phyloP scores from a whole-genome alignment of 805 yeast genomes.

The Metschnikowia kofuensis region DNA sequence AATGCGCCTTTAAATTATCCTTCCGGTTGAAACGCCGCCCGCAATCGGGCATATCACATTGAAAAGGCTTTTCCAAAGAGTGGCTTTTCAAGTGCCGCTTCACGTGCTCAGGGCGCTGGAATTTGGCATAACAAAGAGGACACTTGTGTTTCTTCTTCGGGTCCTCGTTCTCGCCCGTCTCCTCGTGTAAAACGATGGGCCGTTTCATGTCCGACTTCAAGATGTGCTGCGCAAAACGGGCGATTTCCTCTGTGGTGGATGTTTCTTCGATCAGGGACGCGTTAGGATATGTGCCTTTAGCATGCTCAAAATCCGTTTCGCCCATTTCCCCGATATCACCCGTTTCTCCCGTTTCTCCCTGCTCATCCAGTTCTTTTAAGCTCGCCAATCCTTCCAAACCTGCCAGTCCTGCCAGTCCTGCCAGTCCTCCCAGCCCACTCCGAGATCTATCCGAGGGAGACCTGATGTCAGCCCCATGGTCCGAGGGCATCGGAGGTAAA shows the following conservation, averaged over 20 bases:
- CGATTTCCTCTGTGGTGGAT: slow-evolving; percentile 20
- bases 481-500: slow-evolving; percentile 7
- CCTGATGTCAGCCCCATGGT: too few relatives aligned
- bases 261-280: slow-evolving; percentile 18
- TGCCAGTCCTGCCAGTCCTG: too few relatives aligned
- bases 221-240: slow-evolving; percentile 20
- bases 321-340: too few relatives aligned
- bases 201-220: slow-evolving; percentile 20
- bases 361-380: too few relatives aligned
- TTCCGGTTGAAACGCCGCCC: slow-evolving; percentile 57
- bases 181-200: slow-evolving; percentile 22
- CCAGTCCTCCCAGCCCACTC: too few relatives aligned
- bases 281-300: slow-evolving; percentile 9
- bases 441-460: too few relatives aligned
- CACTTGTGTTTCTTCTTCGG: slow-evolving; percentile 61
- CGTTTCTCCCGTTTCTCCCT: too few relatives aligned
- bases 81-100: slow-evolving; percentile 61
- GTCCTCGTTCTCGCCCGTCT: slow-evolving; percentile 35
- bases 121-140: slow-evolving; percentile 58
- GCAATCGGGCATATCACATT: slow-evolving; percentile 50
- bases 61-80: slow-evolving; percentile 55
- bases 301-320: too few relatives aligned
- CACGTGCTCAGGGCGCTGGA: slow-evolving; percentile 73
- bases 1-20: slow-evolving; percentile 58
- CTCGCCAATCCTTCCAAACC: too few relatives aligned